Evolutionary conservation across 2,329 filamentous ascomycete genomes (phyloP).

Genomic region (Tolypocladium guangdongense): DNA sequence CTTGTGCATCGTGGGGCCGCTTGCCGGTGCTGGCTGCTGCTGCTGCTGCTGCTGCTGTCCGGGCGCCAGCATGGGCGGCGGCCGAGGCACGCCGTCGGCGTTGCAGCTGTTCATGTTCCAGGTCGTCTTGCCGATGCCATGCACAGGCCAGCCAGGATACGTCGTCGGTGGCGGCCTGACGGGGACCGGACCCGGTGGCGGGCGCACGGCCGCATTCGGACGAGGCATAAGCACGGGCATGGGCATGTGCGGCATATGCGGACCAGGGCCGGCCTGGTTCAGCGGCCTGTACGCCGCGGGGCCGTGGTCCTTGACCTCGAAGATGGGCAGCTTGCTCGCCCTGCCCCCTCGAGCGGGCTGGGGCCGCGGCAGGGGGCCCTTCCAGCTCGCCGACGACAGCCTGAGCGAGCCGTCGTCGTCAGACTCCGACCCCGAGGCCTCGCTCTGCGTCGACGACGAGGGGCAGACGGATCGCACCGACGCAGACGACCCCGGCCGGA

Average conservation of each 20-base stretch:
- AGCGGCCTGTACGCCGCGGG: no score
- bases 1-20: not conserved
- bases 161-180: not conserved
- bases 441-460: not conserved
- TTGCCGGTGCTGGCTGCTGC: not conserved
- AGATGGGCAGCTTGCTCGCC: no score
- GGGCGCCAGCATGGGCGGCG: not conserved
- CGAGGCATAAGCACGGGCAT: not conserved
- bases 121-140: not conserved
- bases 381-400: not conserved
- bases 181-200: not conserved
- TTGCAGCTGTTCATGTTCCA: not conserved
- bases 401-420: not conserved
- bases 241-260: not conserved
- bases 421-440: not conserved
- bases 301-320: no score
- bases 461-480: not conserved
- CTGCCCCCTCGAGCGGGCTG: not conserved
- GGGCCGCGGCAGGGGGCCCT: not conserved
- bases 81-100: not conserved
- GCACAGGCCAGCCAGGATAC: not conserved
- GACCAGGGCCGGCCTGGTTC: not conserved
- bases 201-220: not conserved
- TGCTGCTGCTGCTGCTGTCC: not conserved
- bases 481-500: not conserved